Evolutionary conservation across 2,329 filamentous ascomycete genomes (phyloP), one percentile per base, ranked within the genome.

Genomic region (Fusarium albosuccineum): DNA sequence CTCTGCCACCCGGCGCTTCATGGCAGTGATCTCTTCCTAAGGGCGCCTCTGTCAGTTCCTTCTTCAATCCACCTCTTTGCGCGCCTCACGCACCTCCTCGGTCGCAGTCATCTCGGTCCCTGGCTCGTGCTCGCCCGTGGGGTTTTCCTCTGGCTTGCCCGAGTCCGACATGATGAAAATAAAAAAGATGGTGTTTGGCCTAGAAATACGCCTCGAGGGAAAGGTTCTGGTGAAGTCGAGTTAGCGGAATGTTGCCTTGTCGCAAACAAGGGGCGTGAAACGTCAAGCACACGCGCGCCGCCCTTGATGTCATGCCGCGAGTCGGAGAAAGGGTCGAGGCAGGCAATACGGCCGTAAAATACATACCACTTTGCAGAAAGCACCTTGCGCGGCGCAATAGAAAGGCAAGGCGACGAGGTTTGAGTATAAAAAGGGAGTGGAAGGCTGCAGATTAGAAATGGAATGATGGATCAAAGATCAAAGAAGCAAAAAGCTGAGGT

Each of bases 1-100:
- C 82, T 96, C 92, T 67, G 91, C 92, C 66, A 96, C 92, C 71
- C 92, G 87, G 74, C 87, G 87, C 85, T 95, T 96, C 92, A 96
- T 96, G 60, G 91, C 92, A 64, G 89, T 89, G 74, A 96, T 95
- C 80, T 96, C 92, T 85, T 95, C 86, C 86, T 89, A 77, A 63
- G 69, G 62, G 62, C 64, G 68, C 64, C 68, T 66, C 5, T 66
- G 77, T 79, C 76, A 79, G 77, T 74, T 69, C 72, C 66, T 54
- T 67, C 49, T 68, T 59, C 53, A 58, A 48, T 69, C 67, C 67
- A 71, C 68, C 72, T 75, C 73, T 75, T 74, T 65, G 60, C 63
- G 67, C 72, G 68, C 71, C 72, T 68, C 66, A 78, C 76, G 71
- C 75, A 78, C 77, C 77, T 79, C 77, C 71, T 79, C 77, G 60